These are phyloP conservation scores for Fusarium goolgardi DNA, from an alignment of 2,329 filamentous ascomycete species.

Conservation along the genomic window DNA sequence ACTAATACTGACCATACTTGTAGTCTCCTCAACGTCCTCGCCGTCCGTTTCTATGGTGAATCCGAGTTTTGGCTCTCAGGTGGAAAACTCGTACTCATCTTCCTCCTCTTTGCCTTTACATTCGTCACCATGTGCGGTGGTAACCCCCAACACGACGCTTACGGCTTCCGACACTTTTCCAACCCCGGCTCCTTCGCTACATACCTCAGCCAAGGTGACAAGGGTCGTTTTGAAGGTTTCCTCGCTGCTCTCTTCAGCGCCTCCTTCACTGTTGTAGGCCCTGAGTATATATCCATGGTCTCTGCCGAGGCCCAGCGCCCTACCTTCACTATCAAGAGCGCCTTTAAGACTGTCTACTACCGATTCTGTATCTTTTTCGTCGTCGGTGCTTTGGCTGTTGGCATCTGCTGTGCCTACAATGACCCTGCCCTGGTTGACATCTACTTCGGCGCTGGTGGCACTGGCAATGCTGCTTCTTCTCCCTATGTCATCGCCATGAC, in stretches of 20 bases:
- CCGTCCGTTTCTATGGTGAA: conserved; percentile 57
- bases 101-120: conserved; percentile 66
- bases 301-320: conserved; percentile 73
- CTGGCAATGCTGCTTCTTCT: conserved; percentile 63
- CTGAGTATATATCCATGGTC: conserved; percentile 71
- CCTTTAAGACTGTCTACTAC: conserved; percentile 63
- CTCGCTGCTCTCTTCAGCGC: conserved; percentile 71
- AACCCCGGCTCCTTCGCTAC: conserved; percentile 65
- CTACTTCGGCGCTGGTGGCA: conserved; percentile 50
- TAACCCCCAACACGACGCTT: conserved; percentile 64
- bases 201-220: conserved; percentile 66
- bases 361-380: conserved; percentile 52
- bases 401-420: conserved; percentile 67
- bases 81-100: conserved; percentile 55
- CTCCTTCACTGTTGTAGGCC: conserved; percentile 69
- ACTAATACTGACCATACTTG: neutral
- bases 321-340: conserved; percentile 65
- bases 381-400: conserved; percentile 65
- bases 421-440: conserved; percentile 68
- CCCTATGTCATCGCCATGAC: conserved; percentile 55
- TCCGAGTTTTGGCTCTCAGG: conserved; percentile 60
- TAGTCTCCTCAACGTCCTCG: conserved; percentile 54
- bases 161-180: conserved; percentile 76
- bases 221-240: conserved; percentile 75
- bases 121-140: conserved; percentile 71